phyloP scores from a whole-genome alignment of 176 grass and related monocot genomes.

The Cenchrus fungigraminus region DNA sequence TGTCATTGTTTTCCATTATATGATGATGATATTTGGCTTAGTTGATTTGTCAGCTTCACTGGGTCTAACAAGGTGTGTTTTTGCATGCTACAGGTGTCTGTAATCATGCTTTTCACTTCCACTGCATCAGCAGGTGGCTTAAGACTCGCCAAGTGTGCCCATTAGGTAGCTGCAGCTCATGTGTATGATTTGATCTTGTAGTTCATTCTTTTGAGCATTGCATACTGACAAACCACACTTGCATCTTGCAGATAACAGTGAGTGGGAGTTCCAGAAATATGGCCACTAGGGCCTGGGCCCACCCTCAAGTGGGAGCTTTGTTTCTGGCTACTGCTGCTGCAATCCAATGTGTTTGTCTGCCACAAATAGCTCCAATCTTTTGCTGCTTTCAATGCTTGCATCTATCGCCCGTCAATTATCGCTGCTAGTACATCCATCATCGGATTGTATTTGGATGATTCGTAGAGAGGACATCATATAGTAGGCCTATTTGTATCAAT shows the following conservation, averaged over 20 bases:
- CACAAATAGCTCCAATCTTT: constrained; percentile 9
- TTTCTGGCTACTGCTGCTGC: constrained; percentile 19
- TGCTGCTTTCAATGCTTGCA: constrained; percentile 36
- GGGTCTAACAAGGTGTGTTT: constrained; percentile 16
- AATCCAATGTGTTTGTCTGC: not conserved
- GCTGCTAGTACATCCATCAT: not conserved
- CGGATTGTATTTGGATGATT: constrained; percentile 25
- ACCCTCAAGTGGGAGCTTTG: not conserved
- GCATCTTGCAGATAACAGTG: constrained; percentile 85
- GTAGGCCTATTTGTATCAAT: not conserved
- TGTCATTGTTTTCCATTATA: not conserved
- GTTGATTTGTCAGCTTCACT: not conserved
- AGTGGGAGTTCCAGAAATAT: constrained; percentile 99
- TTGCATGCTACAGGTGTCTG: constrained; percentile 73
- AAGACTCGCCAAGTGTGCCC: constrained; percentile 99
- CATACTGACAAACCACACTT: constrained; percentile 5
- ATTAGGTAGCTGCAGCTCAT: constrained; percentile 58
- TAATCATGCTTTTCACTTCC: constrained; percentile 99
- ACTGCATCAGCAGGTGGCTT: constrained; percentile 99
- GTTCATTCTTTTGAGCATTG: not conserved
- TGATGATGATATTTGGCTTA: not conserved
- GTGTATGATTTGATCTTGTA: not conserved
- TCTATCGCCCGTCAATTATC: constrained; percentile 8
- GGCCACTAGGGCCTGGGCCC: constrained; percentile 65
- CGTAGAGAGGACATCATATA: constrained; percentile 11